These are phyloP conservation scores for Huntiella bhutanensis DNA, from an alignment of 2,329 filamentous ascomycete species.

Conservation along the genomic window DNA sequence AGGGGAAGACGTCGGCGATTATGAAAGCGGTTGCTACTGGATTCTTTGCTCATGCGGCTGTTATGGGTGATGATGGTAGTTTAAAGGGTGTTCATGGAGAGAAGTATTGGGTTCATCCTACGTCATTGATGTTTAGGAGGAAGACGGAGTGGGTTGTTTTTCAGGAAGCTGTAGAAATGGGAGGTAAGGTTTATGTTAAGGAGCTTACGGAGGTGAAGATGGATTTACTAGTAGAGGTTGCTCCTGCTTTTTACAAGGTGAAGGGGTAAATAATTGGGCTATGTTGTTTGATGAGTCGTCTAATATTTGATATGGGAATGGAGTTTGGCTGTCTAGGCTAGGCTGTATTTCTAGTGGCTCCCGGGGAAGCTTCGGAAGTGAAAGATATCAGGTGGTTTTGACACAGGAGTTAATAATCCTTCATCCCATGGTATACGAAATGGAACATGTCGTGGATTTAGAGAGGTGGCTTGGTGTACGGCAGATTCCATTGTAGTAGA, in stretches of 20 bases:
- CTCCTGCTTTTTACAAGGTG: conserved; percentile 60
- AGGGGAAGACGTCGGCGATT: background rate
- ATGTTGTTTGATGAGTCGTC: too few species aligned
- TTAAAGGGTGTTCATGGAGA: conserved; percentile 74
- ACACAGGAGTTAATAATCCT: too few species aligned
- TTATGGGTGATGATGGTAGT: conserved; percentile 83
- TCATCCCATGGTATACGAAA: too few species aligned
- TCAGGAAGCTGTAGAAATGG: conserved; percentile 79
- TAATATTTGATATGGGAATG: too few species aligned
- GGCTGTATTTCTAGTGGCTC: too few species aligned
- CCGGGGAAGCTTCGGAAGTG: too few species aligned
- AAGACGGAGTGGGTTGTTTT: conserved; percentile 96
- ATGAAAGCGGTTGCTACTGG: conserved; percentile 32
- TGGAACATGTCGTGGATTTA: too few species aligned
- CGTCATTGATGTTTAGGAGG: conserved; percentile 83
- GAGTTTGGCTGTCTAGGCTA: too few species aligned
- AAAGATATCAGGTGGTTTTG: too few species aligned
- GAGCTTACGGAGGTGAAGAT: conserved; percentile 91
- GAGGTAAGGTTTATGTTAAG: conserved; percentile 72
- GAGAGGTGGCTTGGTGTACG: too few species aligned
- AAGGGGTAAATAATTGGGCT: conserved; percentile 1
- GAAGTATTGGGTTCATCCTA: conserved; percentile 72
- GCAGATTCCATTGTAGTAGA: too few species aligned
- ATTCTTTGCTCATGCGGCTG: conserved; percentile 83
- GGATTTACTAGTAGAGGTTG: conserved; percentile 79